Evolutionary conservation across 75 land plant species (phyloP).

Genomic region (Picea glauca): DNA sequence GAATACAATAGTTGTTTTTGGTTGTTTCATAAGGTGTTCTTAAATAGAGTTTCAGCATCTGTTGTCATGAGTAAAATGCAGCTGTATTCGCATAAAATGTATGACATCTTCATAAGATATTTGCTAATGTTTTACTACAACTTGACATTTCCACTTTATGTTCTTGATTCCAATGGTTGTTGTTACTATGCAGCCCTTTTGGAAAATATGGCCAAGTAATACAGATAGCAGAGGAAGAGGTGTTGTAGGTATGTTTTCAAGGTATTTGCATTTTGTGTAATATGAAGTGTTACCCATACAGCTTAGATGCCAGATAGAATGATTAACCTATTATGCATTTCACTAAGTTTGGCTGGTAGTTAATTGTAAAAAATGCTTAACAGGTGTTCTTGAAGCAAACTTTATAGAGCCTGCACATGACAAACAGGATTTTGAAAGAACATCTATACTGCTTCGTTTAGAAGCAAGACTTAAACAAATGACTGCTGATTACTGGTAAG

Average conservation of each 20-base stretch:
- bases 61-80: not conserved
- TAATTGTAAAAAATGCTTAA: not conserved
- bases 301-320: not conserved
- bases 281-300: not conserved
- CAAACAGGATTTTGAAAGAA: slow-evolving; percentile 93
- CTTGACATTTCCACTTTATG: not conserved
- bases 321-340: not conserved
- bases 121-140: not conserved
- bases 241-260: slow-evolving; percentile 26
- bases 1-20: not conserved
- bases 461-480: slow-evolving; percentile 73
- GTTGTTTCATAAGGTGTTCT: not conserved
- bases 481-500: slow-evolving; percentile 75
- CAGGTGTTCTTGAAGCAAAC: slow-evolving; percentile 90
- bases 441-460: slow-evolving; percentile 55
- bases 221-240: slow-evolving; percentile 42
- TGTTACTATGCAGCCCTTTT: slow-evolving; percentile 25
- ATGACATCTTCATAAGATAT: not conserved
- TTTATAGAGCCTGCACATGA: slow-evolving; percentile 96
- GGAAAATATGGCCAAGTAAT: slow-evolving; percentile 36
- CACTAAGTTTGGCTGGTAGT: not conserved
- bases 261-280: not conserved
- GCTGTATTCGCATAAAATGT: not conserved
- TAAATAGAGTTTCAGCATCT: not conserved
- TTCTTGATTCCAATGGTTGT: not conserved